Conservation (phyloP, 2,329 filamentous ascomycete genomes). For the Didymella pinodella region DNA sequence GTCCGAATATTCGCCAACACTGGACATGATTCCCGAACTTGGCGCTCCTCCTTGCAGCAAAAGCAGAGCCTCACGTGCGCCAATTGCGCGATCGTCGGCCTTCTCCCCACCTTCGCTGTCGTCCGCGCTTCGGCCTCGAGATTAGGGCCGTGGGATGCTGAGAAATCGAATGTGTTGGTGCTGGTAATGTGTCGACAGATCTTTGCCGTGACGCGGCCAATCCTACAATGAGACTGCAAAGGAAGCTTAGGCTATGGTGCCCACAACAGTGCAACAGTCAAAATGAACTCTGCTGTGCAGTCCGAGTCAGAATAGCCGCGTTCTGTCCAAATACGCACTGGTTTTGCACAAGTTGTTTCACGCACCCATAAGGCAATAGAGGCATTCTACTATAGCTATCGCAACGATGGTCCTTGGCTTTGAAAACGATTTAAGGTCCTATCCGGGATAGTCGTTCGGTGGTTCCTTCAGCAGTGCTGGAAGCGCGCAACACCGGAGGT, state of each 20-base stretch:
- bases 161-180: slow-evolving; percentile 22
- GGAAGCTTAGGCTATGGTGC: not conserved
- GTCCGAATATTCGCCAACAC: slow-evolving; percentile 21
- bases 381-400: not conserved
- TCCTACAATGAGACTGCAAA: not conserved
- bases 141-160: slow-evolving; percentile 29
- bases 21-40: slow-evolving; percentile 17
- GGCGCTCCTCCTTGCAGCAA: slow-evolving; percentile 10
- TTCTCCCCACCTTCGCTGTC: slow-evolving; percentile 23
- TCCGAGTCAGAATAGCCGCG: slow-evolving; percentile 2
- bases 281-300: not conserved
- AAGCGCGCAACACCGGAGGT: not conserved
- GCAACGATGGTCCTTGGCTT: not conserved
- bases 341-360: slow-evolving; percentile 8
- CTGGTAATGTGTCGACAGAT: slow-evolving; percentile 8
- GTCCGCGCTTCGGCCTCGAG: slow-evolving; percentile 20
- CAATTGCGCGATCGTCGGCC: slow-evolving; percentile 21
- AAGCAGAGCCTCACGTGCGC: slow-evolving; percentile 26
- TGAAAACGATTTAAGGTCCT: not conserved
- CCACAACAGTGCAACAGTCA: slow-evolving; percentile 3
- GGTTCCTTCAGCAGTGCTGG: not conserved
- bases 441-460: not conserved
- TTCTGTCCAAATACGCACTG: not conserved
- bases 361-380: not conserved
- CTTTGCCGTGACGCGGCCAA: not conserved